Base-by-base conservation (phyloP, 345 rosid species). In the Anastatica hierochuntica region DNA sequence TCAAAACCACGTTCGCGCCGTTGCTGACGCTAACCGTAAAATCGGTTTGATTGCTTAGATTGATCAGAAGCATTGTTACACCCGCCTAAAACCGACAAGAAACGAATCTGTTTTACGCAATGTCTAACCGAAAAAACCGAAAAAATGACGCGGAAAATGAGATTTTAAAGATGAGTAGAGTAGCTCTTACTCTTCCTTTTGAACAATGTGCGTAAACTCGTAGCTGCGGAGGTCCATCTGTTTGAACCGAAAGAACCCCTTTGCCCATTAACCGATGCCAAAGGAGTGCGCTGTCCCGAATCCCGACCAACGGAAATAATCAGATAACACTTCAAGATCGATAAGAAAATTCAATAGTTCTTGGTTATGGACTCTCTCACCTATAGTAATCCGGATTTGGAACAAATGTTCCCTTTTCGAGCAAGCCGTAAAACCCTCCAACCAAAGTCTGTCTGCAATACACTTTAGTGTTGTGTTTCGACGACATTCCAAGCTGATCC, bases 261-360 rank as follows among this genome's bases (percentile, higher is more conserved):
- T 74, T 92, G 5, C 99, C 99, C 95, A 92, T 92, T 27, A 92
- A 84, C 31, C 76, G 94, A 72, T 88, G 95, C 99, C 99, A 92
- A 10, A 92, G 71, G 64, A 92, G 82, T 4, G 94, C 99, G 14
- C 98, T 92, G 66, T 72, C 56, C 42, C 18, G 14, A 49, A 64
- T 72, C 56, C 42, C 18, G 14, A 49, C 15, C 36, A 48, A 62
- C 4, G 2, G 4, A 34, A 58, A 24, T 12, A 43, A 8, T 62
- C 21, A 49, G 49, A 41, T 38, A 18, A 38, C 14, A 11, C 56
- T n/a, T 23, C 13, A 43, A 27, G 23, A 44, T 35, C 41, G n/a
- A 34, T 13, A 2, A 9, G 36, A 14, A 31, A 35, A 34, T 11
- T 26, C 26, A 30, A 29, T 26, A 35, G 27, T 46, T 58, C 35